Conservation (phyloP, 805 yeast genomes). For the Nakazawaea ishiwadae region DNA sequence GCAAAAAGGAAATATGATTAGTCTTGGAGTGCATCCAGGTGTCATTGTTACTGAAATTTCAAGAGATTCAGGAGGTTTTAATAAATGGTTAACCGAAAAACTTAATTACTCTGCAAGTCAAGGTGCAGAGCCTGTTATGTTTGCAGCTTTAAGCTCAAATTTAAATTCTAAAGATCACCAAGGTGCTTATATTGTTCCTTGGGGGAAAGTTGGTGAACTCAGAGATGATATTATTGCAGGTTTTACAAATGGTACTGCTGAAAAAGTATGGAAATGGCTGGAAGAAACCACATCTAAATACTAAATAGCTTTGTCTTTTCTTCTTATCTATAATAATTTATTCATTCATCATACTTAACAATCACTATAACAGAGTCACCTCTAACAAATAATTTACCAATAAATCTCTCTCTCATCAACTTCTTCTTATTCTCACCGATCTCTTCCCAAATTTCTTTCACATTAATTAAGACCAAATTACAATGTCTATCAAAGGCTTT, state of each 20-base stretch:
- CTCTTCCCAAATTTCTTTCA: constrained; percentile 66
- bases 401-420: constrained; percentile 60
- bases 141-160: constrained; percentile 36
- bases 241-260: constrained; percentile 26
- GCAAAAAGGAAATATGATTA: constrained; percentile 21
- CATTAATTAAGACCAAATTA: constrained; percentile 88
- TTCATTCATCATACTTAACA: constrained; percentile 37
- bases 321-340: too few species aligned
- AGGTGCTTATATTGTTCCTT: constrained; percentile 36
- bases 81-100: not conserved
- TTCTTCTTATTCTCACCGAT: constrained; percentile 62
- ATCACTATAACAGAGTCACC: constrained; percentile 94
- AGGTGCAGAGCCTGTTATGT: constrained; percentile 42
- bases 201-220: constrained; percentile 33
- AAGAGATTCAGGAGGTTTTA: constrained; percentile 18
- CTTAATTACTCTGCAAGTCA: constrained; percentile 19
- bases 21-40: constrained; percentile 39
- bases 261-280: constrained; percentile 29
- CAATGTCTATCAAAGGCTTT: constrained; percentile 96
- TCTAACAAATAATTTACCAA: constrained; percentile 84
- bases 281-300: constrained; percentile 17
- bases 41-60: constrained; percentile 29
- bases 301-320: not conserved
- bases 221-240: constrained; percentile 32
- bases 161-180: constrained; percentile 24